These are phyloP conservation scores for Blastobotrys persicus DNA, from an alignment of 1,139 yeast genomes.

Conservation along the genomic window DNA sequence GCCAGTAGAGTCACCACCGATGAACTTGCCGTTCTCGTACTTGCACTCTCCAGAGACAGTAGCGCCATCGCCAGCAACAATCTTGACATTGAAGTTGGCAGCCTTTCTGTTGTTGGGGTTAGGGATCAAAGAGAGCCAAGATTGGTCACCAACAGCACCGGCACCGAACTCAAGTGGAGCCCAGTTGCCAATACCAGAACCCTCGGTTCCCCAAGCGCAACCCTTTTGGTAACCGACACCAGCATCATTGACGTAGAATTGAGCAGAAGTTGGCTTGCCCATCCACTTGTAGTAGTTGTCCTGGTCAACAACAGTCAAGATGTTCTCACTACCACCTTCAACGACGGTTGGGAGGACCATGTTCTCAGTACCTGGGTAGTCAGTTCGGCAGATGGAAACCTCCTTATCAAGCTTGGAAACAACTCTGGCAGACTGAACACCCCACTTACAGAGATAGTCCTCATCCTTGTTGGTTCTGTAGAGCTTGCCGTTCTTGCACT, in stretches of 20 bases:
- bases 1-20: constrained; percentile 57
- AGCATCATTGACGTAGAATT: constrained; percentile 95
- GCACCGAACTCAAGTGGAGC: constrained; percentile 96
- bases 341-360: constrained; percentile 92
- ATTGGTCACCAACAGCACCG: constrained; percentile 72
- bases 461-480: constrained; percentile 68
- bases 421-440: constrained; percentile 64
- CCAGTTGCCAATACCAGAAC: constrained; percentile 93
- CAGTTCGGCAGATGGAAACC: constrained; percentile 94
- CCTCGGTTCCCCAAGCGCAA: constrained; percentile 83
- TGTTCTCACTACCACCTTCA: constrained; percentile 59
- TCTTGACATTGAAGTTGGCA: constrained; percentile 83
- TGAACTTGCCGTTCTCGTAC: constrained; percentile 74
- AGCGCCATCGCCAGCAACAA: constrained; percentile 67
- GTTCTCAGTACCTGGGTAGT: constrained; percentile 98
- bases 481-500: constrained; percentile 72
- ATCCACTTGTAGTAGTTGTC: constrained; percentile 75
- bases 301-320: constrained; percentile 77
- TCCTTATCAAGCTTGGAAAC: constrained; percentile 58
- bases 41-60: constrained; percentile 71
- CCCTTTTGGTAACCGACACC: constrained; percentile 89
- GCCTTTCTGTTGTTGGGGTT: constrained; percentile 81
- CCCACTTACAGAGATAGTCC: constrained; percentile 81
- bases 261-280: constrained; percentile 84
- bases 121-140: constrained; percentile 90